A percentile compares a stretch with the other conserved stretches of the same genome.
Evolutionary conservation across 306 rosid species (phyloP).

Genomic region (Prunus armeniaca): DNA sequence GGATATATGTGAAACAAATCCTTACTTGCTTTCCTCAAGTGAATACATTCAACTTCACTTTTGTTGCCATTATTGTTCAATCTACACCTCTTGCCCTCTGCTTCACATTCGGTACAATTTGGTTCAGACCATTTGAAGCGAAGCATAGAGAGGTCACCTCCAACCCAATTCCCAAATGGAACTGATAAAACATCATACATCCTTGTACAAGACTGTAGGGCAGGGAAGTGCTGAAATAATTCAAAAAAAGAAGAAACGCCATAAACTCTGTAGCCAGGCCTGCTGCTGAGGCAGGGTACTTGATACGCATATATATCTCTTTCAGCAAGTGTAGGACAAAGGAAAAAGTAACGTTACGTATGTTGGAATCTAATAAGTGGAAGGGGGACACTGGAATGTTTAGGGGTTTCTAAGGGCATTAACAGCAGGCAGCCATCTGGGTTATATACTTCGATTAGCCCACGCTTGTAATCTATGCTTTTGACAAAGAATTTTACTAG

Average conservation of each 20-base stretch:
- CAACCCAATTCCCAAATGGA: too few species aligned
- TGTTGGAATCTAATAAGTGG: too few species aligned
- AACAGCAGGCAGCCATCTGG: conserved; percentile 14
- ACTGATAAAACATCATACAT: too few species aligned
- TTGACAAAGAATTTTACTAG: conserved; percentile 26
- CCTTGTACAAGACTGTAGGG: too few species aligned
- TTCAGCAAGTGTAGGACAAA: too few species aligned
- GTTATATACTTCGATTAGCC: conserved; percentile 16
- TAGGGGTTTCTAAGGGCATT: conserved; percentile 10
- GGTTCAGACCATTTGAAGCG: conserved; percentile 34
- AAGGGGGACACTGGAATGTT: conserved; percentile 16
- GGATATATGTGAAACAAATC: too few species aligned
- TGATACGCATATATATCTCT: too few species aligned
- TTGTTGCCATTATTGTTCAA: conserved; percentile 11
- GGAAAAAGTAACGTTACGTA: too few species aligned
- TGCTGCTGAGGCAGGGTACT: too few species aligned
- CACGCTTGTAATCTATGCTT: background rate
- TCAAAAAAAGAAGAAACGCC: too few species aligned
- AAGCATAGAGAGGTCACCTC: accelerated
- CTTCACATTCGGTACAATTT: conserved; percentile 31
- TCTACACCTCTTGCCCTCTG: conserved; percentile 23
- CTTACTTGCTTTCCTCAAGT: conserved; percentile 2
- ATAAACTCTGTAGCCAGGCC: too few species aligned
- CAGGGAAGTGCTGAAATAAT: accelerated
- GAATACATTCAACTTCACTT: background rate